Evolutionary conservation across 768 basidiomycete genomes (phyloP), one percentile per base, ranked within the genome.

Genomic region (Tephrocybe sp.): DNA sequence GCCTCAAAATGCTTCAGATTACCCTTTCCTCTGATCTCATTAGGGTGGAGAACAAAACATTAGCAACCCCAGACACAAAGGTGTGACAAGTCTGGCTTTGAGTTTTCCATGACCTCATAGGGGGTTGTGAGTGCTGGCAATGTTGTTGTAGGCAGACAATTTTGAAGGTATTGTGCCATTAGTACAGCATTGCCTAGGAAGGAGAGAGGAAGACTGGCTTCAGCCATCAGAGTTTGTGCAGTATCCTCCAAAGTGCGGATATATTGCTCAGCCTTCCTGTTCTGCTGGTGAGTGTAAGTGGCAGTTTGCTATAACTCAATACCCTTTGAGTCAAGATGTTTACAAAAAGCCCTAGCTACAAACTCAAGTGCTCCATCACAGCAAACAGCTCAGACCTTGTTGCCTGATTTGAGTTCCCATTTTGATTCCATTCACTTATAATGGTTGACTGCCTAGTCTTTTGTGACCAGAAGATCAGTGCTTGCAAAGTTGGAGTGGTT

Each of bases 281-380:
- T 71, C 55, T 71, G 68, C 4, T 62, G 59, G 37, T 71, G 68
- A 0, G 65, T 59, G 53, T 70, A 69, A 0, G 37, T 21, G 0
- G 37, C 36, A 0, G 25, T 38, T 3, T 9, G 12, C 17, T 48
- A 36, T 6, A 33, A 24, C 3, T 24, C 14, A 10, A 48, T 48
- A 26, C 46, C 46, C 10, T 21, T 37, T 2, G 2, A 6, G n/a
- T 37, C 26, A 1, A 48, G 2, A 10, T 48, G 36, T 23, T 37
- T 10, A 0, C 36, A n/a, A 0, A 48, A 17, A 2, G 36, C 23
- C 4, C 46, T 36, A 6, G 1, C 36, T 25, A 48, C 4, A 24
- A 46, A 46, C 4, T 46, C 45, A 18, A 33, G 18, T 4, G 21
- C 45, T 8, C 45, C 21, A 28, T 48, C 46, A 17, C 23, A 48